These are phyloP conservation scores for Perkinsus olseni DNA, from an alignment of 169 alveolate genomes.

Conservation along the genomic window DNA sequence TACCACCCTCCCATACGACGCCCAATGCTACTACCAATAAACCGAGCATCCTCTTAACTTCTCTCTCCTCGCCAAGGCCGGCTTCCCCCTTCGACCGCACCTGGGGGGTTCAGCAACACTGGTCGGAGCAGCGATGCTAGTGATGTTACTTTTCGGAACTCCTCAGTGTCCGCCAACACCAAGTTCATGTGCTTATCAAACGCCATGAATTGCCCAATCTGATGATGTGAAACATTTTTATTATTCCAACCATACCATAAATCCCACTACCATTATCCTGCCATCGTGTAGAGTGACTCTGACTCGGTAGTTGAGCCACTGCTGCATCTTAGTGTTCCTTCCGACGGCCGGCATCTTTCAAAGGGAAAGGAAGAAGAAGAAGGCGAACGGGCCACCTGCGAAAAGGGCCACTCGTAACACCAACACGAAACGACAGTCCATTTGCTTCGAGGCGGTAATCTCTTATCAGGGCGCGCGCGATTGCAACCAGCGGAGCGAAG, in stretches of 20 bases:
- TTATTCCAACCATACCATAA: neutral
- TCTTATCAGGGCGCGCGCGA: neutral
- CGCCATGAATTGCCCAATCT: conserved; percentile 94
- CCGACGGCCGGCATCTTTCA: conserved; percentile 24
- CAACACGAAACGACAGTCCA: no score
- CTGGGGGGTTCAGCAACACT: conserved; percentile 12
- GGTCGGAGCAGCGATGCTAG: conserved; percentile 34
- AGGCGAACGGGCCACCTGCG: neutral
- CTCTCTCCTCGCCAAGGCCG: conserved; percentile 33
- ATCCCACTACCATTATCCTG: conserved; percentile 36
- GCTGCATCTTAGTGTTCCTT: conserved; percentile 73
- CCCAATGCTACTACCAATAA: conserved; percentile 64
- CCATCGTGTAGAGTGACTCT: conserved; percentile 86
- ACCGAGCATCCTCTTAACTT: conserved; percentile 88
- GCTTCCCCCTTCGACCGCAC: conserved; percentile 7
- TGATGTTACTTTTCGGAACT: conserved; percentile 74
- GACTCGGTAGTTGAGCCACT: conserved; percentile 91
- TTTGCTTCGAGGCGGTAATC: neutral
- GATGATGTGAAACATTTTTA: conserved; percentile 13
- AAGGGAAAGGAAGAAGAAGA: neutral
- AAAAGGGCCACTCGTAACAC: neutral
- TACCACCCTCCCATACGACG: neutral
- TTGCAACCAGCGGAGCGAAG: neutral
- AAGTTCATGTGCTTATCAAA: conserved; percentile 92
- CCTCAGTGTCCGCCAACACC: conserved; percentile 92